Conservation (phyloP, 495 filamentous ascomycete genomes). For the Hyaloscypha bicolor region DNA sequence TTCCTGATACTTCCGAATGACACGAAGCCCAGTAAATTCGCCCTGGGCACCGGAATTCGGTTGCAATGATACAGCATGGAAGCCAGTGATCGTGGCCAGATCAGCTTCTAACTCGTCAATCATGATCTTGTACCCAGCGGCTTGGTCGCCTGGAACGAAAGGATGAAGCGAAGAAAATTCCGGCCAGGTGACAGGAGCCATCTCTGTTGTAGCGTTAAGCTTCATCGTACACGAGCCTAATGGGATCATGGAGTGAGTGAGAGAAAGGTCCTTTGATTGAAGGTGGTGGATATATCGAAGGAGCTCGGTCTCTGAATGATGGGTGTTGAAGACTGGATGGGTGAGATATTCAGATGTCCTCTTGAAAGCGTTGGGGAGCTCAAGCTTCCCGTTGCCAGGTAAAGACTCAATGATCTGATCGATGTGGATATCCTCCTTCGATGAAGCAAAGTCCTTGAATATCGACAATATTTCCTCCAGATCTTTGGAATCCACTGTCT, state of each 20-base stretch:
- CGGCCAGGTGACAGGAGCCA: slow-evolving; percentile 84
- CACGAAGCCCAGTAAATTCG: slow-evolving; percentile 91
- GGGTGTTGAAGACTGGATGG: slow-evolving; percentile 94
- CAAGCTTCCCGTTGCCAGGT: slow-evolving; percentile 31
- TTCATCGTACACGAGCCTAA: slow-evolving; percentile 99
- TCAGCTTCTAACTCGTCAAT: slow-evolving; percentile 74
- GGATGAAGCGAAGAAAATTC: slow-evolving; percentile 90
- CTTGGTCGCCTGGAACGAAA: slow-evolving; percentile 64
- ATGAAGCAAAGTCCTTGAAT: slow-evolving; percentile 48
- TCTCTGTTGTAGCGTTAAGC: slow-evolving; percentile 94
- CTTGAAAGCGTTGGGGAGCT: slow-evolving; percentile 62
- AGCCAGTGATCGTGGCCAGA: slow-evolving; percentile 85
- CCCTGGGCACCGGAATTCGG: slow-evolving; percentile 98
- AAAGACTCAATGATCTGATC: slow-evolving; percentile 42
- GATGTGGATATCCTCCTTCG: slow-evolving; percentile 33
- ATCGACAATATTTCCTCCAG: slow-evolving; percentile 61
- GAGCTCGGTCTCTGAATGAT: slow-evolving; percentile 96
- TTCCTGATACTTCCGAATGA: slow-evolving; percentile 88
- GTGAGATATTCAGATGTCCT: slow-evolving; percentile 79
- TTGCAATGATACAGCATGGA: slow-evolving; percentile 87
- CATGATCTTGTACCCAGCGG: slow-evolving; percentile 69
- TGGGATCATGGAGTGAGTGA: slow-evolving; percentile 98
- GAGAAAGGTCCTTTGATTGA: slow-evolving; percentile 92
- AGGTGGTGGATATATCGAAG: slow-evolving; percentile 94
- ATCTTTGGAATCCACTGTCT: slow-evolving; percentile 66